Base-by-base conservation (phyloP, 1,139 yeast species). In the Debaryomycetaceae sp. region DNA sequence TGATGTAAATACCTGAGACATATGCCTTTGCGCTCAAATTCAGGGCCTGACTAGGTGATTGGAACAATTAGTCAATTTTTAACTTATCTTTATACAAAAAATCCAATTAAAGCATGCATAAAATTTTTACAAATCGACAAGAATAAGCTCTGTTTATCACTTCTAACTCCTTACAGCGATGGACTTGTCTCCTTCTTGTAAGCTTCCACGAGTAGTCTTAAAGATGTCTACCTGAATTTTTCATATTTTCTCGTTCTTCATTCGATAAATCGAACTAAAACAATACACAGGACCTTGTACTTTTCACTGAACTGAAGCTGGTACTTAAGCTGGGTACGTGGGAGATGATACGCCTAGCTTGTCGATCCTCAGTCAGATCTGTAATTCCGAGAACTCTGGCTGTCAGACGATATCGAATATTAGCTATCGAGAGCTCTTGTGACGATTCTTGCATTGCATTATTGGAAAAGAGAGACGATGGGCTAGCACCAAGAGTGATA, bases 361-460 rank as follows among this genome's bases (percentile, higher is more conserved):
- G 13, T 4, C 7, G 24, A 24, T 30, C 6, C 9, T 7, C 6
- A 6, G 17, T 6, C 6, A 27, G 31, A 27, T 2, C 11, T 11
- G 11, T 27, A 4, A 11, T 27, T 11, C 11, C 31, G 2, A 3
- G 31, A 11, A 27, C 31, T 11, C 8, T 4, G 11, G 37, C 42
- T 8, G 30, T 34, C 23, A 37, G 51, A 23, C 20, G 24, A 34
- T 90, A 89, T 63, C 75, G 75, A 41, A 95, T 90, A 0, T 68
- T 93, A 24, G 95, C 97, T 0, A 80, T 93, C 14, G 99, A 93
- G 58, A 83, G 96, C 0, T 89, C 97, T 0, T 95, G 99, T 59
- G 99, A 93, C 60, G 99, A 93, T 62, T 80, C 97, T 0, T 90
- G 97, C 53, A 90, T 90, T 2, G 87, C 96, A 0, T 66, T 93